Evolutionary conservation across 139 green algal genomes (phyloP).

Genomic region (Chlamydomonas sphaeroides): DNA sequence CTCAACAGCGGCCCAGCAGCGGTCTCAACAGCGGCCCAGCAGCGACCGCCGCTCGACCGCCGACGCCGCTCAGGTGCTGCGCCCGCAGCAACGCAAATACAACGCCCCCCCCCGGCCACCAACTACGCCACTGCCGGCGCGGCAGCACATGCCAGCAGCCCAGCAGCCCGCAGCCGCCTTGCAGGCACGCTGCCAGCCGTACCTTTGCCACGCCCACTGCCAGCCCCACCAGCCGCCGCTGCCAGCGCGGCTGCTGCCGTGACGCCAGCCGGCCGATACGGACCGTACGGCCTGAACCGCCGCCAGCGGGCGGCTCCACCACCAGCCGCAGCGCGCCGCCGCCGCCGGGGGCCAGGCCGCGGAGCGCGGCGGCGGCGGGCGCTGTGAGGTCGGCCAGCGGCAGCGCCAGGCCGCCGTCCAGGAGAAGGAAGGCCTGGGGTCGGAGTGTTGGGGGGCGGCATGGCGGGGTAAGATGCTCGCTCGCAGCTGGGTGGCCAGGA

Average conservation of each 20-base stretch:
- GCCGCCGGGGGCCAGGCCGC: neutral
- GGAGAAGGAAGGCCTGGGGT: neutral
- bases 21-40: too few species aligned
- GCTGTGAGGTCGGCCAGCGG: slow-evolving; percentile 5
- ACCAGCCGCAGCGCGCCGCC: neutral
- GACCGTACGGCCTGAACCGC: neutral
- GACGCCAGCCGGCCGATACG: neutral
- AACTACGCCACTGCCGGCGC: too few species aligned
- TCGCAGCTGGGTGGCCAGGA: too few species aligned
- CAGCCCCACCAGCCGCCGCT: neutral
- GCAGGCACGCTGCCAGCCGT: neutral
- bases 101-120: too few species aligned
- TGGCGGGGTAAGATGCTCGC: too few species aligned
- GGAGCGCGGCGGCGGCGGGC: neutral
- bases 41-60: too few species aligned
- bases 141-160: too few species aligned
- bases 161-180: too few species aligned
- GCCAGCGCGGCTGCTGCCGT: neutral
- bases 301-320: neutral
- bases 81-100: too few species aligned
- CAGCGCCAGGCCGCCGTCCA: neutral
- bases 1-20: too few species aligned
- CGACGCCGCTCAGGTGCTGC: too few species aligned
- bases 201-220: slow-evolving; percentile 13
- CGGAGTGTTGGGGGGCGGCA: neutral